Percentiles rank a stretch among this genome's conserved stretches.
phyloP scores from a whole-genome alignment of 2,329 filamentous ascomycete genomes.

The Microcera coccophila region DNA sequence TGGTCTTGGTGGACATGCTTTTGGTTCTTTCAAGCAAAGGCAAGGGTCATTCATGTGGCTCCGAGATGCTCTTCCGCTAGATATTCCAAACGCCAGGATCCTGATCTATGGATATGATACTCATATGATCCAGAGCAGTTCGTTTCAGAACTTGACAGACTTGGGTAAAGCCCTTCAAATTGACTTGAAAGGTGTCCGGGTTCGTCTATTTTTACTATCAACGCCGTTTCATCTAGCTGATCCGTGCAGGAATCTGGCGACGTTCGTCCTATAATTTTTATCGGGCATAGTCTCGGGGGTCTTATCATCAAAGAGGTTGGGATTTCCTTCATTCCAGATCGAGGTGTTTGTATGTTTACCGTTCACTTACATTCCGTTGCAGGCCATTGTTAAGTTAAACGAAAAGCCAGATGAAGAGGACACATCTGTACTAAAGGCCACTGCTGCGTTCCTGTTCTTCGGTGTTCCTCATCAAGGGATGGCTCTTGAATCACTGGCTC shows the following conservation, averaged over 20 bases:
- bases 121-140: constrained; percentile 1
- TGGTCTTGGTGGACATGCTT: constrained; percentile 6
- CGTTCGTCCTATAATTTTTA: constrained; percentile 7
- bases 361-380: neutral
- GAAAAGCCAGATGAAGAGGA: neutral
- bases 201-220: neutral
- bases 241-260: neutral
- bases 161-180: constrained; percentile 7
- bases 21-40: constrained; percentile 11
- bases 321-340: neutral
- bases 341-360: neutral
- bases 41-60: constrained; percentile 9
- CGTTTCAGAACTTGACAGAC: constrained; percentile 12
- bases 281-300: constrained; percentile 15
- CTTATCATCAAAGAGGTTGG: constrained; percentile 13
- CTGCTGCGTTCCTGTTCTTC: constrained; percentile 7
- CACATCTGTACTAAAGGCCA: neutral
- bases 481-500: constrained; percentile 11
- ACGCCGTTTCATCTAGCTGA: neutral
- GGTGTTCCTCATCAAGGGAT: constrained; percentile 16
- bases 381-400: constrained; percentile 1
- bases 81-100: constrained; percentile 3
- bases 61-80: constrained; percentile 10
- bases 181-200: neutral
- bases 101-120: constrained; percentile 10